Conservation (phyloP, 805 yeast genomes). For the Metschnikowia orientalis region DNA sequence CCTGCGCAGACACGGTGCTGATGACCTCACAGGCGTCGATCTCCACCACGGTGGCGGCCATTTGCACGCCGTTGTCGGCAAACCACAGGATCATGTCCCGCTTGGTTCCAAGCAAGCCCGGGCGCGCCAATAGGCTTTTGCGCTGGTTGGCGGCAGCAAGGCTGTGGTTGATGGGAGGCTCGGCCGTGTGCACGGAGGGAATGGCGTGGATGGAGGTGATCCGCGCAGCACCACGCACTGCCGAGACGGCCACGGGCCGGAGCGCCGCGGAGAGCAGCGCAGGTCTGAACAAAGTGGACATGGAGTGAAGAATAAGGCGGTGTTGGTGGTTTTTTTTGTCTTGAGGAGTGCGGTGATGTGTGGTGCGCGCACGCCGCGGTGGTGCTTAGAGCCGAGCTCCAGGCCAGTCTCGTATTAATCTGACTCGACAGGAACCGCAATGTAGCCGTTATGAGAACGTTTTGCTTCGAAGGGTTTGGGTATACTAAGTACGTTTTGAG, state of each 20-base stretch:
- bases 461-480: no score
- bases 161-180: conserved; percentile 58
- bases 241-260: conserved; percentile 6
- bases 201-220: conserved; percentile 49
- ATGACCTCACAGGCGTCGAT: conserved; percentile 85
- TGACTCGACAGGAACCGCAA: conserved; percentile 2
- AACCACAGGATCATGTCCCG: conserved; percentile 88
- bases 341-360: no score
- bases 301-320: conserved; percentile 1
- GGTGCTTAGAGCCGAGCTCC: no score
- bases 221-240: conserved; percentile 36
- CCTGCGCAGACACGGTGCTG: conserved; percentile 60
- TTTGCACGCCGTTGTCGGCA: conserved; percentile 61
- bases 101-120: conserved; percentile 82
- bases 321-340: conserved; percentile 2
- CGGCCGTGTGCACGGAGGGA: conserved; percentile 43
- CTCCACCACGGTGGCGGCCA: conserved; percentile 84
- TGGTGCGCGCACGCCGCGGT: conserved; percentile 8
- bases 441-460: no score
- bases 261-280: conserved; percentile 5
- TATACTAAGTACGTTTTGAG: no score
- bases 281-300: conserved; percentile 11
- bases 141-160: conserved; percentile 66
- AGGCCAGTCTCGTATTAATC: no score
- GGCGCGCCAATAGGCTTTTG: conserved; percentile 67